Evolutionary conservation across 805 yeast species (phyloP).

Genomic region (Nakazawaea wickerhamii): DNA sequence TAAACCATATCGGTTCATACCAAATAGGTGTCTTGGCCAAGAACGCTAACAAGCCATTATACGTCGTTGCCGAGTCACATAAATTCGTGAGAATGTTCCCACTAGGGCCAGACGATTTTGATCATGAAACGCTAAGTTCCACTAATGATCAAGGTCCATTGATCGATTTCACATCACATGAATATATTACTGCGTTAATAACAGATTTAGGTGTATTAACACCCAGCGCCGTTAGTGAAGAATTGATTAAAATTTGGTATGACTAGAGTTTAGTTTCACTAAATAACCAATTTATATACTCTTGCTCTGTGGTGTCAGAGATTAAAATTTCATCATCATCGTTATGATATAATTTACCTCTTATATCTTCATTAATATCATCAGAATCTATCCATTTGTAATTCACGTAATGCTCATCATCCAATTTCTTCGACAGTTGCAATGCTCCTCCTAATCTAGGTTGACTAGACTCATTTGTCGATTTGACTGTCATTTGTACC

Average conservation of each 20-base stretch:
- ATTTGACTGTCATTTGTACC: slow-evolving; percentile 72
- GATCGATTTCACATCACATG: slow-evolving; percentile 94
- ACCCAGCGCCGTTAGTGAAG: slow-evolving; percentile 98
- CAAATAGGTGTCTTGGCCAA: slow-evolving; percentile 92
- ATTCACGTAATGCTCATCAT: slow-evolving; percentile 47
- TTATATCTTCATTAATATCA: slow-evolving; percentile 23
- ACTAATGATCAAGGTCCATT: slow-evolving; percentile 45
- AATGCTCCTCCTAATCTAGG: slow-evolving; percentile 66
- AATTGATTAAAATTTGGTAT: slow-evolving; percentile 96
- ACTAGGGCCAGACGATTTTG: slow-evolving; percentile 85
- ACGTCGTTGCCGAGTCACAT: slow-evolving; percentile 91
- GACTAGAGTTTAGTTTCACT: slow-evolving; percentile 41
- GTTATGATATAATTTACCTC: slow-evolving; percentile 19
- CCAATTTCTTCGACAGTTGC: slow-evolving; percentile 54
- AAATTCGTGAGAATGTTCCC: slow-evolving; percentile 97
- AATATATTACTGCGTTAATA: slow-evolving; percentile 88
- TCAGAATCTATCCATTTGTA: slow-evolving; percentile 40
- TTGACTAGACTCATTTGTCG: slow-evolving; percentile 50
- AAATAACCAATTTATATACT: slow-evolving; percentile 27
- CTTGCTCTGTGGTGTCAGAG: slow-evolving; percentile 23
- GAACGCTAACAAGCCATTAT: slow-evolving; percentile 85
- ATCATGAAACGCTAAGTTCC: slow-evolving; percentile 35
- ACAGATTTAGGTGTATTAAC: slow-evolving; percentile 96
- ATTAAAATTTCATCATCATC: slow-evolving; percentile 18
- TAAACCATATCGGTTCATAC: slow-evolving; percentile 90